These are phyloP conservation scores for Sugiyamaella paludigena DNA, from an alignment of 1,139 yeast species.

Conservation along the genomic window DNA sequence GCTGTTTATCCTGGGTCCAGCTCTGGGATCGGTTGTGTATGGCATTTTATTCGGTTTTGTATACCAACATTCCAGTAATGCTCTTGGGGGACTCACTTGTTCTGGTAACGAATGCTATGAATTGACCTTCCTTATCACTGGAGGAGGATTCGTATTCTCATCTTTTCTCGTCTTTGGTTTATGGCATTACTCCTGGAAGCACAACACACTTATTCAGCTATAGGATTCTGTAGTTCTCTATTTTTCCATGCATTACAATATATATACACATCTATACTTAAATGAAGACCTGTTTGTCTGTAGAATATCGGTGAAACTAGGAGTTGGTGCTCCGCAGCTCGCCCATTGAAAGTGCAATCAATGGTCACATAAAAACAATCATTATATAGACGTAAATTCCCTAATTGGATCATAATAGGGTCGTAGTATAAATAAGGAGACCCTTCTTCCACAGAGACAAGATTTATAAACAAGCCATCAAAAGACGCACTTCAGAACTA, in stretches of 20 bases:
- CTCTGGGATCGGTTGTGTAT: conserved; percentile 70
- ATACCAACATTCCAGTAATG: conserved; percentile 45
- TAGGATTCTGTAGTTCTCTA: conserved; percentile 1
- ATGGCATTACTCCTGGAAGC: conserved; percentile 26
- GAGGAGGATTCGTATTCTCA: conserved; percentile 25
- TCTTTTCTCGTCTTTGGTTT: conserved; percentile 20
- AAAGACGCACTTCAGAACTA: too few species aligned
- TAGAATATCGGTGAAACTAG: too few species aligned
- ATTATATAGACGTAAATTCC: too few species aligned
- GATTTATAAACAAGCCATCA: too few species aligned
- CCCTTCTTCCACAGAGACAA: too few species aligned
- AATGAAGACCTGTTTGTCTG: background rate
- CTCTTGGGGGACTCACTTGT: conserved; percentile 14
- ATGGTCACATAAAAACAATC: too few species aligned
- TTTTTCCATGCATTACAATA: background rate
- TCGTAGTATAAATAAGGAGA: too few species aligned
- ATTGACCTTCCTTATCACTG: conserved; percentile 27
- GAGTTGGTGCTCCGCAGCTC: too few species aligned
- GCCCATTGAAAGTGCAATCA: too few species aligned
- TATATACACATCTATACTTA: background rate
- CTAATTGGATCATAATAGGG: too few species aligned
- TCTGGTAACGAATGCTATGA: conserved; percentile 30
- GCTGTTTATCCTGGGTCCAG: conserved; percentile 85
- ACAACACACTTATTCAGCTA: conserved; percentile 16
- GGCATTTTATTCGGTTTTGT: conserved; percentile 70